Base-by-base conservation (phyloP, 495 filamentous ascomycete species). In the Xylona heveae region DNA sequence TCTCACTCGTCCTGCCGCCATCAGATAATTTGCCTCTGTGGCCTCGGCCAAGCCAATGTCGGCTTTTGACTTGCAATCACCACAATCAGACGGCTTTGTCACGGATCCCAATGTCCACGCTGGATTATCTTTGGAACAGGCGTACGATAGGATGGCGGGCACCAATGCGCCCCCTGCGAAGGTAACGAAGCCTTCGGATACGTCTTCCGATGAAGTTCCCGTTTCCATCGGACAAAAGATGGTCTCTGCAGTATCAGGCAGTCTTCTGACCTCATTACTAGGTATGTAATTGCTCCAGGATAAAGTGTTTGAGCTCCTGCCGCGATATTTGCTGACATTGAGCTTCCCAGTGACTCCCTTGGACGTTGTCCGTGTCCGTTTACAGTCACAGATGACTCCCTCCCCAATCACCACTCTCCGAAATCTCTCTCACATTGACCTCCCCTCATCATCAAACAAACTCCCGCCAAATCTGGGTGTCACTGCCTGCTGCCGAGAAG, bases 401-500 rank as follows among this genome's bases (percentile, higher is more conserved):
- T 37, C 52, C 5, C 35, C 57, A 24, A 40, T 48, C 14, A 56
- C 49, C 20, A 33, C 47, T 4, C 51, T 49, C 5, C 51, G 43
- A 19, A 38, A 28, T 38, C 25, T 37, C 18, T 39, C 48, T 23
- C 46, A 38, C 36, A 48, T 28, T 24, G 41, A 38, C 7, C 42
- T 38, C 32, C 31, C 56, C 24, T 53, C 66, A 29, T 73, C 84
- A 49, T 69, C 68, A 27, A 66, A 72, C 33, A n/a, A n/a, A n/a
- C 53, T 71, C 31, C 78, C 58, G 36, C 68, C 61, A 3, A 79
- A 80, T 41, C 71, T 95, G 24, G 90, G 88, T 39, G 81, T 95
- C 22, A 92, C 90, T 5, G 69, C 83, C 19, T 97, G 88, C 53
- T 97, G 88, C 46, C 71, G 88, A 33, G 88, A 97, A 54, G 84